Base-by-base conservation (phyloP, 208 protist genomes). In the Crithidia sp. region DNA sequence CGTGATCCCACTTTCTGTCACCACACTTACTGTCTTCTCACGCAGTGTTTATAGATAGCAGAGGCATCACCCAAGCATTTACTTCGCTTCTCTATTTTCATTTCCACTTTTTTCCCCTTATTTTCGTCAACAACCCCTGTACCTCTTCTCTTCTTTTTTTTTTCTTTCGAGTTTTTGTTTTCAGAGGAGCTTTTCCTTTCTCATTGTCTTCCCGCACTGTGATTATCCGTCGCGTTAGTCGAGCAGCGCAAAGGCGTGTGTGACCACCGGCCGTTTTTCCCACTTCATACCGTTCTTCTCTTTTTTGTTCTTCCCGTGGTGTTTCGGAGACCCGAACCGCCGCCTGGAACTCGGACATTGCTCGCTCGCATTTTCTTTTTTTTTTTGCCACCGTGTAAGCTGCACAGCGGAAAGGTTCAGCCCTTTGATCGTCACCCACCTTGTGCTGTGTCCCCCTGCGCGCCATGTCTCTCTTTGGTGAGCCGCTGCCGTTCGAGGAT, bases 391-490 rank as follows among this genome's bases (percentile, higher is more conserved):
- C 28, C 28, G 28, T 28, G 28, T 28, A 28, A 28, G 28, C 28
- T 28, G 28, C 28, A 28, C 28, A 28, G 28, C 28, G 28, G 28
- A 28, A 28, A 28, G 28, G 28, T 28, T 28, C 28, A 28, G 1
- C 28, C 28, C 28, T 28, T 28, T 28, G 28, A 28, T 28, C 1
- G 28, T 28, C 28, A 16, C 7, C 17, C 53, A 19, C n/a, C 16
- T 57, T 57, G 7, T 37, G 7, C 16, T 57, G 7, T 57, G 8
- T 16, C 17, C 8, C 16, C 53, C 7, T 50, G 4, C 17, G 39
- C 49, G 61, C 49, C 28, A 96, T 96, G 89, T 95, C 92, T 49
- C 81, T 96, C 44, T 96, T 95, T 67, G 92, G 92, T 62, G 88
- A 88, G 49, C 73, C 89, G 0, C 86, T 94, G 57, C 92, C 92